Evolutionary conservation across 2,329 filamentous ascomycete genomes (phyloP), one percentile per base, ranked within the genome.

Genomic region (Macrophomina tecta): DNA sequence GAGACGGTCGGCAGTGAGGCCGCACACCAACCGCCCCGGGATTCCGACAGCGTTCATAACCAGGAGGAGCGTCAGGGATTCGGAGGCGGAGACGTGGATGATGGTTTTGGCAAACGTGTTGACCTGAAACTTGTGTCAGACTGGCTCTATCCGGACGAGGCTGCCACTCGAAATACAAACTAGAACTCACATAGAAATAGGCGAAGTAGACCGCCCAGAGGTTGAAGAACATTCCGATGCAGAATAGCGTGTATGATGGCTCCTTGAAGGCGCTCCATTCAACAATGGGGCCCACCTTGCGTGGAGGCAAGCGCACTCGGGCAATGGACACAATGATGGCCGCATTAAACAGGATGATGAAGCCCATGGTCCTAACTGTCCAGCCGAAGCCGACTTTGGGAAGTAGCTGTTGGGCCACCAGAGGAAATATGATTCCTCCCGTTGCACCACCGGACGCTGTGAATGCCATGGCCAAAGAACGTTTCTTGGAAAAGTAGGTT

Each of bases 211-310:
- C 23, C 23, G 23, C 23, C 23, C 23, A 23, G 23, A 23, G 23
- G 23, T 23, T 23, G 23, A 23, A 23, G 23, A 23, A 23, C 23
- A 23, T 23, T 23, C 23, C 23, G 23, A 23, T 23, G 23, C 23
- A 23, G 23, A 23, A 23, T 3, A 23, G 23, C 2, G 23, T 23
- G 23, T 23, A 23, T 23, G 23, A 23, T 3, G 55, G 55, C 18
- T 89, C 87, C 40, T 74, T 79, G 70, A 89, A 89, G 0, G 86
- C 86, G 1, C 74, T 74, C 82, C 81, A 83, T 55, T 89, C 87
- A 11, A 88, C 76, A 23, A 86, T 65, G 0, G 82, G 81, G 0
- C 85, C 86, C 9, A 34, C 18, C 0, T 79, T 70, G 1, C 58
- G 32, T 2, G 58, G 58, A 12, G 23, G 0, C 11, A 30, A 74